phyloP scores from a whole-genome alignment of 345 rosid genomes.

The Acer saccharum region DNA sequence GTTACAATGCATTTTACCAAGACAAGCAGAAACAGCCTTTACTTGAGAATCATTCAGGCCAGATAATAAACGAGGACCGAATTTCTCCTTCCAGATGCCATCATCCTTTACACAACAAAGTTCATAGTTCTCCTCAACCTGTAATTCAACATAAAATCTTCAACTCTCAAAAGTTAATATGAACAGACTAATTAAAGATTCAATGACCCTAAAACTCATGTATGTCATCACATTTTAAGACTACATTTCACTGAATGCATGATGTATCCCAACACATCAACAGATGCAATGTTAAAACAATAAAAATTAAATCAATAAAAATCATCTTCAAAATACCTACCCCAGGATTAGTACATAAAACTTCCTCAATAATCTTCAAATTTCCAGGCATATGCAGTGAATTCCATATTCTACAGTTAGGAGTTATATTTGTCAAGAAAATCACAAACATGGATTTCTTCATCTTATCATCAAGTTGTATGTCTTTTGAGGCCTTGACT shows the following conservation, averaged over 20 bases:
- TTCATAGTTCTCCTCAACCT: slow-evolving; percentile 33
- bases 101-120: not conserved
- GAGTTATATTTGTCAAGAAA: not conserved
- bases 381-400: not conserved
- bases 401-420: not conserved
- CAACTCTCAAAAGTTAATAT: slow-evolving; percentile 3
- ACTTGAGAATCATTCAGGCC: slow-evolving; percentile 39
- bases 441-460: not conserved
- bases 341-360: not conserved
- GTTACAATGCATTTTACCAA: slow-evolving; percentile 23
- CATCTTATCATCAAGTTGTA: not conserved
- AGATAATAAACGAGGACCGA: slow-evolving; percentile 8
- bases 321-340: not conserved
- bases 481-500: not conserved
- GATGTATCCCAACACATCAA: not conserved
- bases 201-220: not conserved
- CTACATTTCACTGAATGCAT: not conserved
- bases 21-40: slow-evolving; percentile 31
- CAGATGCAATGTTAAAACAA: not conserved
- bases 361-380: not conserved
- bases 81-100: slow-evolving; percentile 1
- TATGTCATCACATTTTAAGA: not conserved
- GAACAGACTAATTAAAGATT: not conserved
- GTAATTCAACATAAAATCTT: slow-evolving; percentile 11
- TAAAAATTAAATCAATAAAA: not conserved